These are phyloP conservation scores for Phytopythium vexans DNA, from an alignment of 352 stramenopile genomes.

Conservation along the genomic window DNA sequence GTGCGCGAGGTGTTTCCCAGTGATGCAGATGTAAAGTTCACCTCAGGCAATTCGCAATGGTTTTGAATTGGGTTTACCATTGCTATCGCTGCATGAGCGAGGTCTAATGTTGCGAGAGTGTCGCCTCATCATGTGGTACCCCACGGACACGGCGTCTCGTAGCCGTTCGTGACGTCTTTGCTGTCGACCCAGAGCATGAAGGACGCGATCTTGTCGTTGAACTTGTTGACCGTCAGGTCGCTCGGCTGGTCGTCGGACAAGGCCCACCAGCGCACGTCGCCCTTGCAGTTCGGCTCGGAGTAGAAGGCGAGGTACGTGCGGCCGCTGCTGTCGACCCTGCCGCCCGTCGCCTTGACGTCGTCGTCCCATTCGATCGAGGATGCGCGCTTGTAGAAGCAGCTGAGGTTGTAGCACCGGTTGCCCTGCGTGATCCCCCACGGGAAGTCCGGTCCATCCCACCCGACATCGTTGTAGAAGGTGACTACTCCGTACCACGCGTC, in stretches of 20 bases:
- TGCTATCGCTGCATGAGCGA: too few species aligned
- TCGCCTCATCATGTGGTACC: slow-evolving; percentile 8
- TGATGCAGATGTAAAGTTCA: too few species aligned
- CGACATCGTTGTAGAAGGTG: slow-evolving; percentile 14
- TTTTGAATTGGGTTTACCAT: too few species aligned
- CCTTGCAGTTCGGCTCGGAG: slow-evolving; percentile 12
- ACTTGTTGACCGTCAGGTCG: slow-evolving; percentile 11
- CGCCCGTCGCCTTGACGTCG: background rate
- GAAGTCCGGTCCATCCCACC: slow-evolving; percentile 5
- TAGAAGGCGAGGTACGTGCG: slow-evolving; percentile 19
- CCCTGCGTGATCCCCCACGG: slow-evolving; percentile 7
- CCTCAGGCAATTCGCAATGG: too few species aligned
- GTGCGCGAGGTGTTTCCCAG: too few species aligned
- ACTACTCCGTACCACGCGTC: slow-evolving; percentile 15
- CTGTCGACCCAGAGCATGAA: slow-evolving; percentile 26
- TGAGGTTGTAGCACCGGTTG: slow-evolving; percentile 20
- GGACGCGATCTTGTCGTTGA: slow-evolving; percentile 25
- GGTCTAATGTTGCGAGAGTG: too few species aligned
- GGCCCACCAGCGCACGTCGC: slow-evolving; percentile 2
- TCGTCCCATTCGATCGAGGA: slow-evolving; percentile 13
- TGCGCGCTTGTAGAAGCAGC: slow-evolving; percentile 18
- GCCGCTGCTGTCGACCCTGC: slow-evolving; percentile 2
- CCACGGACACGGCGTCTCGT: slow-evolving; percentile 15
- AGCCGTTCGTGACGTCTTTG: slow-evolving; percentile 7
- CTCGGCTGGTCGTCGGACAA: slow-evolving; percentile 8